Evolutionary conservation across 768 basidiomycete genomes (phyloP).

Genomic region (Rossbeevera mucosa): DNA sequence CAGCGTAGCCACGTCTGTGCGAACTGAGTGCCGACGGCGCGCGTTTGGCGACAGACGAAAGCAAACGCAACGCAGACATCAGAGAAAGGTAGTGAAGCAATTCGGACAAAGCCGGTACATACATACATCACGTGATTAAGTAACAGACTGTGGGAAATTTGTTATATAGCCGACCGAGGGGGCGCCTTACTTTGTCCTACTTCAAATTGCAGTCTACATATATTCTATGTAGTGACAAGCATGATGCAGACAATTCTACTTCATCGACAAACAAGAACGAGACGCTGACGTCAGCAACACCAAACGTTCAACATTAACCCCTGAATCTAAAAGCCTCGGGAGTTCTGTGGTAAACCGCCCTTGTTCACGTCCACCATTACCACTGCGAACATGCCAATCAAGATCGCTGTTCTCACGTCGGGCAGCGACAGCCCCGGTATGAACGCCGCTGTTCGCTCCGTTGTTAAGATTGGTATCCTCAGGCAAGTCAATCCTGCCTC

Average conservation of each 20-base stretch:
- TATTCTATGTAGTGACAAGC: too few relatives aligned
- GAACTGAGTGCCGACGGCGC: slow-evolving; percentile 47
- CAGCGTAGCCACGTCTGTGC: slow-evolving; percentile 85
- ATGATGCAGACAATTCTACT: too few relatives aligned
- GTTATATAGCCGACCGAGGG: too few relatives aligned
- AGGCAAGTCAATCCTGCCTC: slow-evolving; percentile 47
- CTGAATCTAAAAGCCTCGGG: too few relatives aligned
- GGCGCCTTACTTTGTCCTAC: too few relatives aligned
- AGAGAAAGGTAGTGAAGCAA: slow-evolving; percentile 1
- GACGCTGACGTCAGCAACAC: too few relatives aligned
- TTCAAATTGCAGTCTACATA: too few relatives aligned
- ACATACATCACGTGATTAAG: slow-evolving; percentile 20
- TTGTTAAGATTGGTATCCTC: slow-evolving; percentile 89
- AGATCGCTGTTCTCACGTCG: slow-evolving; percentile 90
- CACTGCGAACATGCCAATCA: slow-evolving; percentile 45
- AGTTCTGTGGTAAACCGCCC: too few relatives aligned
- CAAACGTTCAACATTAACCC: too few relatives aligned
- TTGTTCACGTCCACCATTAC: not conserved
- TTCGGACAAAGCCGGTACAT: slow-evolving; percentile 29
- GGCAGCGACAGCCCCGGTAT: slow-evolving; percentile 98
- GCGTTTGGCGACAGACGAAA: slow-evolving; percentile 59
- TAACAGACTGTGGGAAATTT: not conserved
- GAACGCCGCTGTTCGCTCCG: slow-evolving; percentile 92
- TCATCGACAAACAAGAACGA: too few relatives aligned
- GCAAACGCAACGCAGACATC: slow-evolving; percentile 75